These are phyloP conservation scores for Lanmaoa pseudosensibilis DNA, from an alignment of 768 basidiomycete species.

Conservation along the genomic window DNA sequence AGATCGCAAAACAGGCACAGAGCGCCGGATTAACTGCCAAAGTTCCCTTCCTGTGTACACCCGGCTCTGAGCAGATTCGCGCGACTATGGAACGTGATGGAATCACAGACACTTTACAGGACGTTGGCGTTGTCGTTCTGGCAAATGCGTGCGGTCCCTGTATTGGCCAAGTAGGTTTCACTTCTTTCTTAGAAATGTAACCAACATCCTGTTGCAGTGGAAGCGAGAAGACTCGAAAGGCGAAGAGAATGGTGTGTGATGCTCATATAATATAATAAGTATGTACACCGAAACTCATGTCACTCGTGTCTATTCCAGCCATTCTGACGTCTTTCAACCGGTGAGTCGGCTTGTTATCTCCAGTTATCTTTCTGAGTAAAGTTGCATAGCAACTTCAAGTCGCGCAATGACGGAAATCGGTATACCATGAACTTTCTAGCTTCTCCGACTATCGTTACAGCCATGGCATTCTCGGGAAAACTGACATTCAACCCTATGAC, in stretches of 20 bases:
- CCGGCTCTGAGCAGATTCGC: slow-evolving; percentile 93
- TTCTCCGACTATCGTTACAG: slow-evolving; percentile 95
- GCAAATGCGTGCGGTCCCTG: slow-evolving; percentile 99
- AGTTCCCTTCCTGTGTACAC: slow-evolving; percentile 86
- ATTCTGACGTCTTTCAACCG: slow-evolving; percentile 98
- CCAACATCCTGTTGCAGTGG: slow-evolving; percentile 56
- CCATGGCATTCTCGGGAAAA: slow-evolving; percentile 94
- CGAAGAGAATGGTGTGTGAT: slow-evolving; percentile 80
- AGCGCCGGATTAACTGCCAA: slow-evolving; percentile 77
- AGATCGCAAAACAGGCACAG: slow-evolving; percentile 87
- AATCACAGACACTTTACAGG: slow-evolving; percentile 76
- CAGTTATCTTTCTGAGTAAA: background rate
- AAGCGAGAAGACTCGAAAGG: slow-evolving; percentile 84
- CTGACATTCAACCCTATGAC: slow-evolving; percentile 92
- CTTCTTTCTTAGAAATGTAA: background rate
- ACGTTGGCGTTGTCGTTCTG: slow-evolving; percentile 90
- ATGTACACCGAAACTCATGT: slow-evolving; percentile 5
- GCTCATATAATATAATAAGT: background rate
- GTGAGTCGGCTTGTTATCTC: slow-evolving; percentile 37
- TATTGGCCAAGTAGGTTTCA: slow-evolving; percentile 77
- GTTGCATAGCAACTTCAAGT: slow-evolving; percentile 70
- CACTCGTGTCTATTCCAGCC: slow-evolving; percentile 44
- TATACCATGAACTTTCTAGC: slow-evolving; percentile 98
- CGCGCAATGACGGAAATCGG: slow-evolving; percentile 93
- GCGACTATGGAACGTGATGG: slow-evolving; percentile 97